Percentiles rank a stretch among this genome's conserved stretches.
Conservation (phyloP, 2,329 filamentous ascomycete species). For the Hypoxylon sp. region DNA sequence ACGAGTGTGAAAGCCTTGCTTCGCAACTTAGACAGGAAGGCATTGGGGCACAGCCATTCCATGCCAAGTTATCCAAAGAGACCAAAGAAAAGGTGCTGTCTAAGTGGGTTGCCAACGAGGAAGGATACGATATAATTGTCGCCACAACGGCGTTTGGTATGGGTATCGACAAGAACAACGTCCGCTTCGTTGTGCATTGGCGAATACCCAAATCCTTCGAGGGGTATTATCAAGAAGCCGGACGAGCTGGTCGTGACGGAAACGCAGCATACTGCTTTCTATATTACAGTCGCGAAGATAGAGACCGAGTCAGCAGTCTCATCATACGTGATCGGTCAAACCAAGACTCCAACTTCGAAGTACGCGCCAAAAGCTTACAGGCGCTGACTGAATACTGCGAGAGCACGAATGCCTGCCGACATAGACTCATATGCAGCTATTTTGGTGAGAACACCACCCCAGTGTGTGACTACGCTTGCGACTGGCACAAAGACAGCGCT, state of each 20-base stretch:
- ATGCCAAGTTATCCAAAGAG: slow-evolving; percentile 75
- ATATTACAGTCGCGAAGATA: slow-evolving; percentile 90
- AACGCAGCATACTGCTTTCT: slow-evolving; percentile 88
- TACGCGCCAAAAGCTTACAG: slow-evolving; percentile 72
- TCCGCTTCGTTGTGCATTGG: slow-evolving; percentile 96
- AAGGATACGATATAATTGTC: slow-evolving; percentile 90
- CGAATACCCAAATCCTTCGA: slow-evolving; percentile 94
- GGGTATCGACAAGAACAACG: slow-evolving; percentile 96
- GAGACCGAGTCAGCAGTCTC: slow-evolving; percentile 76
- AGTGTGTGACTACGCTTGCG: slow-evolving; percentile 79
- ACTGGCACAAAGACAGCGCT: slow-evolving; percentile 78
- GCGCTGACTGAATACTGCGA: slow-evolving; percentile 86
- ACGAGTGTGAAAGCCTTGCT: slow-evolving; percentile 80
- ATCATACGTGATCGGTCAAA: slow-evolving; percentile 59
- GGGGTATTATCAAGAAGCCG: slow-evolving; percentile 95
- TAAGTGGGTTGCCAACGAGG: slow-evolving; percentile 78
- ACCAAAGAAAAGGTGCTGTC: slow-evolving; percentile 78
- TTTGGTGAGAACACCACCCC: slow-evolving; percentile 75
- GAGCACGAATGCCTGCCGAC: slow-evolving; percentile 77
- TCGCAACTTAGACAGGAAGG: slow-evolving; percentile 74
- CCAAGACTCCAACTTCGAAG: slow-evolving; percentile 57
- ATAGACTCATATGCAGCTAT: slow-evolving; percentile 79
- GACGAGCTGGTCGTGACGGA: slow-evolving; percentile 88
- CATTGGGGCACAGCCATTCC: slow-evolving; percentile 79
- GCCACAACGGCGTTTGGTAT: slow-evolving; percentile 97